Evolutionary conservation across 2,329 filamentous ascomycete species (phyloP).

Genomic region (Colletotrichum sansevieriae): DNA sequence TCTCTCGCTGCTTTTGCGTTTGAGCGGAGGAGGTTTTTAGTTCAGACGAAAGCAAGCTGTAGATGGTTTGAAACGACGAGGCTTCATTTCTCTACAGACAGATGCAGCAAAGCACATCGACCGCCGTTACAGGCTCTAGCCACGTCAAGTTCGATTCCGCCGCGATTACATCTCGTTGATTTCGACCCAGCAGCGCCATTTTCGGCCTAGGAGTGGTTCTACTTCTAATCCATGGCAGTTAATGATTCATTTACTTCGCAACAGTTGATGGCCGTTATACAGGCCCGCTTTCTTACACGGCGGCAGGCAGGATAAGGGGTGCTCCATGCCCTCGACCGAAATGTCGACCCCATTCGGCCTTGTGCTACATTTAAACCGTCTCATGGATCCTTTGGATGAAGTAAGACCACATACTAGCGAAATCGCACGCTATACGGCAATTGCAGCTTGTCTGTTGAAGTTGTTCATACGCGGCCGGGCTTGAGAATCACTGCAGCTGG

Average conservation of each 20-base stretch:
- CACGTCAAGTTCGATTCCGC: not conserved
- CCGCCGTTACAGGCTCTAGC: not conserved
- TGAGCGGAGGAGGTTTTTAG: not conserved
- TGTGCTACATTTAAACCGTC: not conserved
- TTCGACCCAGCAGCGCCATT: slow-evolving; percentile 1
- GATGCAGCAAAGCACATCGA: not conserved
- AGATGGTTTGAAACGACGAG: not conserved
- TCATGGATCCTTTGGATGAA: not conserved
- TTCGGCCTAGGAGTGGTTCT: not conserved
- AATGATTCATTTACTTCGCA: slow-evolving; percentile 11
- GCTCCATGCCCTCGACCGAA: not conserved
- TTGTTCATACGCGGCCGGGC: slow-evolving; percentile 4
- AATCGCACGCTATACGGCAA: not conserved
- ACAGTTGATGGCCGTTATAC: not conserved
- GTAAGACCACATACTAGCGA: not conserved
- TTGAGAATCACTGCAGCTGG: not conserved
- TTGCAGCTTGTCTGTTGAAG: not conserved
- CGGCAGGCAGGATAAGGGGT: not conserved
- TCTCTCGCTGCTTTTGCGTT: slow-evolving; percentile 23
- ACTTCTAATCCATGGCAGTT: not conserved
- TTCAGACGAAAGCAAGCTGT: slow-evolving; percentile 21
- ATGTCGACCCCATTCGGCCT: slow-evolving; percentile 2
- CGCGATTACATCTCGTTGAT: not conserved
- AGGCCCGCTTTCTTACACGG: not conserved
- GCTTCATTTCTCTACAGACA: not conserved